Evolutionary conservation across 306 rosid genomes (phyloP).

Genomic region (Lathyrus oleraceus): DNA sequence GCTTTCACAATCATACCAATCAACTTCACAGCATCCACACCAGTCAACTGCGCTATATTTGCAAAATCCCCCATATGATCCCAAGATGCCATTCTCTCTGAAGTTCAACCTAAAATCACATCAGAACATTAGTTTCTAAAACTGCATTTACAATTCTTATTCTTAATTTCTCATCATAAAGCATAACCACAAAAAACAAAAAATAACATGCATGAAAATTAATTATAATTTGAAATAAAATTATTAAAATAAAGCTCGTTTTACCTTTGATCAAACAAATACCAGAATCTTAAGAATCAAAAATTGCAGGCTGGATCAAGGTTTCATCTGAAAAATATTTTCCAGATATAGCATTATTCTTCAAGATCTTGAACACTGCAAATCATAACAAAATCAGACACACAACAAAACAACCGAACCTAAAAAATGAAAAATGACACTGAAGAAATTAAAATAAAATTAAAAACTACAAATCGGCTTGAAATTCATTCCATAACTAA

Average conservation of each 20-base stretch:
- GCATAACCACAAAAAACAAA: neutral
- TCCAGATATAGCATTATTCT: constrained; percentile 32
- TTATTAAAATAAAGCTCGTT: neutral
- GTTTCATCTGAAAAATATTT: constrained; percentile 29
- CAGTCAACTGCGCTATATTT: constrained; percentile 82
- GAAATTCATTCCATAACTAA: neutral
- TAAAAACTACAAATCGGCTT: neutral
- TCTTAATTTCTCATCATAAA: constrained; percentile 13
- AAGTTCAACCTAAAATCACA: constrained; percentile 36
- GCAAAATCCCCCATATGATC: constrained; percentile 85
- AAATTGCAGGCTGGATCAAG: constrained; percentile 49
- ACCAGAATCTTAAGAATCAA: constrained; percentile 1
- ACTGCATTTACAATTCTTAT: neutral
- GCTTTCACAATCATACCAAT: constrained; percentile 85
- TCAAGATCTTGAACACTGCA: constrained; percentile 54
- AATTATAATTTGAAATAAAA: neutral
- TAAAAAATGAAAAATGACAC: neutral
- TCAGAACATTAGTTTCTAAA: constrained; percentile 9
- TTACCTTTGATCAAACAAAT: constrained; percentile 30
- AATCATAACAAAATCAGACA: constrained; percentile 31
- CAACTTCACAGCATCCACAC: constrained; percentile 76
- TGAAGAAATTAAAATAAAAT: constrained; percentile 17
- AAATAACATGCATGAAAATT: neutral
- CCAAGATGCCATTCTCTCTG: constrained; percentile 69
- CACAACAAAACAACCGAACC: neutral